These are phyloP conservation scores for Myrica gale DNA, from an alignment of 306 rosid species.

Conservation along the genomic window DNA sequence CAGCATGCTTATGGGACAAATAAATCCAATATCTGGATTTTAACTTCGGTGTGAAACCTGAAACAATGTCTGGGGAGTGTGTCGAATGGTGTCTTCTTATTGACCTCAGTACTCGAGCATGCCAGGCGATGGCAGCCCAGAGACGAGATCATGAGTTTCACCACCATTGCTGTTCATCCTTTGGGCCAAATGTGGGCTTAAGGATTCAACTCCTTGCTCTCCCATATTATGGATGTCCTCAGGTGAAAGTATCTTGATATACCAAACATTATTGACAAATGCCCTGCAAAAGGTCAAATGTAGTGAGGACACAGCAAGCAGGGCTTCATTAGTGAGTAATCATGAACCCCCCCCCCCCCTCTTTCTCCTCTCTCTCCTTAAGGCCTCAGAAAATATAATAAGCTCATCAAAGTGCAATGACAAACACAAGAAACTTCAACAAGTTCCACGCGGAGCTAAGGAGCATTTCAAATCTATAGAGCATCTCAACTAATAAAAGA, in stretches of 20 bases:
- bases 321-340: not conserved
- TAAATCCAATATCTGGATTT: slow-evolving; percentile 12
- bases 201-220: slow-evolving; percentile 55
- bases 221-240: slow-evolving; percentile 84
- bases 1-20: not conserved
- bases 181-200: slow-evolving; percentile 55
- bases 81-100: slow-evolving; percentile 6
- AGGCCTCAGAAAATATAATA: not conserved
- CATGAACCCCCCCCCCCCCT: too few relatives aligned
- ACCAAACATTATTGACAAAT: slow-evolving; percentile 81
- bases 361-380: too few relatives aligned
- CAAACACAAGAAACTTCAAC: not conserved
- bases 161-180: slow-evolving; percentile 46
- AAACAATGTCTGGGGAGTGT: slow-evolving; percentile 8
- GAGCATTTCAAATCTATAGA: not conserved
- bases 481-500: not conserved
- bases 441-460: not conserved
- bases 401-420: not conserved
- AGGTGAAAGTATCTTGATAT: slow-evolving; percentile 80
- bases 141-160: slow-evolving; percentile 49
- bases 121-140: slow-evolving; percentile 62
- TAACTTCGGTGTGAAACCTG: slow-evolving; percentile 6
- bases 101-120: slow-evolving; percentile 51
- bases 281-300: slow-evolving; percentile 48
- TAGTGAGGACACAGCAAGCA: slow-evolving; percentile 20